phyloP scores from a whole-genome alignment of 345 rosid species.

The Lepidium africanum region DNA sequence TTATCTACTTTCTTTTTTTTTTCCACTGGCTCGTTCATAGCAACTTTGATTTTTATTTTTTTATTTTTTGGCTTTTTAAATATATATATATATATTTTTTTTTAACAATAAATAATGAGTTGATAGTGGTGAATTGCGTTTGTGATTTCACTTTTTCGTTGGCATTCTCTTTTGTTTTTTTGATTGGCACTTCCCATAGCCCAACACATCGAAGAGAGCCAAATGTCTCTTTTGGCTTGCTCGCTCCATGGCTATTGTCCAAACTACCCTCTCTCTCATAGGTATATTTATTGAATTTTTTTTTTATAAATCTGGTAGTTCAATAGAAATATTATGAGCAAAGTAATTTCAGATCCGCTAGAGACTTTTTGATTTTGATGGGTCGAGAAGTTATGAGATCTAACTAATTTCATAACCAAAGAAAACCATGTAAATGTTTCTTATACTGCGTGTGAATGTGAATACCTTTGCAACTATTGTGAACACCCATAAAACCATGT shows the following conservation, averaged over 20 bases:
- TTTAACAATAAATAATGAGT: not conserved
- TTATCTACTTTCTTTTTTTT: slow-evolving; percentile 11
- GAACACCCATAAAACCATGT: too few relatives aligned
- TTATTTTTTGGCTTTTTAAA: not conserved
- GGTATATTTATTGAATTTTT: too few relatives aligned
- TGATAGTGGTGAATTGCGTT: slow-evolving; percentile 28
- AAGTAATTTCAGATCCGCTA: too few relatives aligned
- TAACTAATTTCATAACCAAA: too few relatives aligned
- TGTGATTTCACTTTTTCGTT: slow-evolving; percentile 28
- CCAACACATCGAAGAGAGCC: slow-evolving; percentile 9
- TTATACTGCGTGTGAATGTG: too few relatives aligned
- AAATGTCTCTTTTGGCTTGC: not conserved
- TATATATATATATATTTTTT: not conserved
- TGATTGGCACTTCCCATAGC: slow-evolving; percentile 12
- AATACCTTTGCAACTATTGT: too few relatives aligned
- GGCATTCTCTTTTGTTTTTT: slow-evolving; percentile 19
- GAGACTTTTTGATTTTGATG: too few relatives aligned
- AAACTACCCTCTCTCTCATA: slow-evolving; percentile 2
- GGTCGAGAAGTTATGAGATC: too few relatives aligned
- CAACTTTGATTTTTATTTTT: slow-evolving; percentile 22
- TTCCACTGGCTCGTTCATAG: slow-evolving; percentile 19
- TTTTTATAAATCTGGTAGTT: too few relatives aligned
- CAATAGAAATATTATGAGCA: too few relatives aligned
- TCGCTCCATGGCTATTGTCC: not conserved
- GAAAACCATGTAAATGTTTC: too few relatives aligned